phyloP scores from a whole-genome alignment of 2,329 filamentous ascomycete genomes.

The Ascochyta koolunga region DNA sequence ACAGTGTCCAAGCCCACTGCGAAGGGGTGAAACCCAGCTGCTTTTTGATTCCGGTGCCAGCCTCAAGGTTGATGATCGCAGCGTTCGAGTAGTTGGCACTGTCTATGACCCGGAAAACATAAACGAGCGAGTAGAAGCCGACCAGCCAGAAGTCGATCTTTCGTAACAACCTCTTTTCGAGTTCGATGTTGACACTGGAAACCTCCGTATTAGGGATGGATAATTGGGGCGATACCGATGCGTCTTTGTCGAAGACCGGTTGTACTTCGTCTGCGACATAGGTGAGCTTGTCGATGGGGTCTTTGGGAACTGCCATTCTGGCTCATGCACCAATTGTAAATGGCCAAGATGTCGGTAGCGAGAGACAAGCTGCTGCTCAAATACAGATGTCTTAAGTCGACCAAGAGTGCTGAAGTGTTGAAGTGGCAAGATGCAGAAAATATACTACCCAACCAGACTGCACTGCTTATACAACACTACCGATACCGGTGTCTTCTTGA shows the following conservation, averaged over 20 bases:
- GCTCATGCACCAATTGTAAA: background rate
- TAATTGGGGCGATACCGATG: background rate
- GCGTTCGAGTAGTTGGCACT: constrained; percentile 40
- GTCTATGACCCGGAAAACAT: constrained; percentile 39
- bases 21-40: constrained; percentile 37
- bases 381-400: background rate
- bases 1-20: constrained; percentile 42
- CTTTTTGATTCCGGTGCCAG: constrained; percentile 40
- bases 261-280: constrained; percentile 17
- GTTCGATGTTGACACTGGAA: background rate
- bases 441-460: background rate
- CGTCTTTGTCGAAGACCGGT: background rate
- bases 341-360: background rate
- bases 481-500: constrained; percentile 5
- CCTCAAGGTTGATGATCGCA: constrained; percentile 44
- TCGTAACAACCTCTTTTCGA: constrained; percentile 24
- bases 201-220: background rate
- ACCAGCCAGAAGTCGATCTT: constrained; percentile 40
- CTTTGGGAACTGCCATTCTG: constrained; percentile 15
- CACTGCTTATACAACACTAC: background rate
- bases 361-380: background rate
- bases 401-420: background rate
- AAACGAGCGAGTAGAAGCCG: constrained; percentile 41
- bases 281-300: constrained; percentile 19
- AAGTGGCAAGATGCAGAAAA: background rate